Conservation (phyloP, 2,329 filamentous ascomycete species). For the Cladorrhinum sp. region DNA sequence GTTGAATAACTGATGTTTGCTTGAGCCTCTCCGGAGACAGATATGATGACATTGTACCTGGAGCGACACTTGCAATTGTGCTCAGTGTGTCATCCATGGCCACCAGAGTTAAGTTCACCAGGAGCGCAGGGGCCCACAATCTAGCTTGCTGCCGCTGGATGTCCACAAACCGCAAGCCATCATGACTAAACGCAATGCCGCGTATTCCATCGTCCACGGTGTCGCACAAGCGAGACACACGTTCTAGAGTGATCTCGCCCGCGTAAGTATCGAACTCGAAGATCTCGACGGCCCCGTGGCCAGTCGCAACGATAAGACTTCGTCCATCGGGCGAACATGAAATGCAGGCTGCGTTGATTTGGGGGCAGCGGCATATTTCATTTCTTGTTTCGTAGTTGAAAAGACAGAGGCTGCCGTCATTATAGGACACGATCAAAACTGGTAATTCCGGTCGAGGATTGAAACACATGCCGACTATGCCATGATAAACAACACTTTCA, state of each 20-base stretch:
- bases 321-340: constrained; percentile 30
- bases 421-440: constrained; percentile 26
- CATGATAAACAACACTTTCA: constrained; percentile 25
- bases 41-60: constrained; percentile 4
- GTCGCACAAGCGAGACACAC: constrained; percentile 32
- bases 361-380: too few species aligned
- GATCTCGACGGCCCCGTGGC: constrained; percentile 27
- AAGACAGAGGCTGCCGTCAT: constrained; percentile 28
- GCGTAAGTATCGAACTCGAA: constrained; percentile 31
- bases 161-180: constrained; percentile 34
- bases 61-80: constrained; percentile 21
- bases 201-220: constrained; percentile 29
- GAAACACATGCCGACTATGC: constrained; percentile 29
- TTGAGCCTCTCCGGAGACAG: too few species aligned
- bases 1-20: too few species aligned
- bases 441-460: constrained; percentile 29
- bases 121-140: constrained; percentile 36
- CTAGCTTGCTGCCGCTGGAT: constrained; percentile 31
- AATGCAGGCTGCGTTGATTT: constrained; percentile 20
- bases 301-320: constrained; percentile 27
- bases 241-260: constrained; percentile 13
- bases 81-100: too few species aligned
- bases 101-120: constrained; percentile 28
- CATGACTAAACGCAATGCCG: constrained; percentile 31
- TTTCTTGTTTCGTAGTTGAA: constrained; percentile 31